Base-by-base conservation (phyloP, 139 green algal genomes). In the Picochlorum sp. region DNA sequence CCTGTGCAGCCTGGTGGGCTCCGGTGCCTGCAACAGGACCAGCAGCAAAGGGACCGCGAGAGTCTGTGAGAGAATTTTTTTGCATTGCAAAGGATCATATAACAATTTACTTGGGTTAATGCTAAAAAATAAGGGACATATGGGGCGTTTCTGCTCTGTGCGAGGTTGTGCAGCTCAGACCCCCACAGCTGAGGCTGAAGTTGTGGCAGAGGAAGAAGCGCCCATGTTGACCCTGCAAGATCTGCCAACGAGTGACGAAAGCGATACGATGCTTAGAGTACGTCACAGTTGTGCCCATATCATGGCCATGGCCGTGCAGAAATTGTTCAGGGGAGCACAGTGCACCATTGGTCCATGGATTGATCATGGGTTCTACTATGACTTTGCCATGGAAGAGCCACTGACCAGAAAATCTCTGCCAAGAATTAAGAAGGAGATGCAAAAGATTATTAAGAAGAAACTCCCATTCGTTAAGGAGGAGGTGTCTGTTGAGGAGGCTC, bases 321-420 rank as follows among this genome's bases (percentile, higher is more conserved):
- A 83, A 47, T 73, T 97, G 18, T 90, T 84, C 78, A 88, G 88
- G 31, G 73, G 83, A 8, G 84, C 88, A 16, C 83, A 92, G 77
- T 85, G 91, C 37, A 98, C 93, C 21, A 94, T 97, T 14, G 93
- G 93, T 2, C 93, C 93, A 26, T 96, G 88, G 84, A 97, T 93
- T 11, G 90, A 97, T 2, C 83, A 84, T n/a, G 93, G 93, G 60
- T 98, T 98, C 70, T 98, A 95, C 79, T 98, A 98, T 69, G 93
- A 98, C 80, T 98, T 98, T 75, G 90, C 94, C 70, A 81, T 90
- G 54, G 59, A 61, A 16, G 69, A 72, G 70, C 68, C 78, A 0
- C 66, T 98, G 18, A 91, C 81, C 0, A 85, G 96, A 18, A 85
- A 89, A 70, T 90, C 97, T 62, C 77, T 98, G 38, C 96, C 95